A percentile compares a stretch with the other conserved stretches of the same genome.
phyloP scores from a whole-genome alignment of 306 rosid species.

The Purshia tridentata region DNA sequence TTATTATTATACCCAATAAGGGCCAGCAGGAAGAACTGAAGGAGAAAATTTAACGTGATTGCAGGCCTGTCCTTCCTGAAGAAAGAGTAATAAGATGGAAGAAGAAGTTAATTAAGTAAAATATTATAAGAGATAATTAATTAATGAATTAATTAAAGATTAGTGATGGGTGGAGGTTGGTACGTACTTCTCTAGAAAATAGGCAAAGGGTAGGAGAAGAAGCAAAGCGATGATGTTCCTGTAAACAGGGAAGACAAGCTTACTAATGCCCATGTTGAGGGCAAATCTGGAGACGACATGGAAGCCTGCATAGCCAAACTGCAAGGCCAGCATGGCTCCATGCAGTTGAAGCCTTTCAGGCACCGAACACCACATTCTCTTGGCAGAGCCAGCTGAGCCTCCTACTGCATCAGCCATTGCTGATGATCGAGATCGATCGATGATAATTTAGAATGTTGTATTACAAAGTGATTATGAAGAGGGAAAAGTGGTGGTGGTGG shows the following conservation, averaged over 20 bases:
- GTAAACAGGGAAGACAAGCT: slow-evolving; percentile 92
- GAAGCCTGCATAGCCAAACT: slow-evolving; percentile 95
- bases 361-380: slow-evolving; percentile 74
- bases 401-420: slow-evolving; percentile 63
- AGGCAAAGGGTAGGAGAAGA: slow-evolving; percentile 86
- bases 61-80: slow-evolving; percentile 94
- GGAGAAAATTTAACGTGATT: slow-evolving; percentile 56
- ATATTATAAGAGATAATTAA: too few species aligned
- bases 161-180: not conserved
- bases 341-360: slow-evolving; percentile 86
- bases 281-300: slow-evolving; percentile 96
- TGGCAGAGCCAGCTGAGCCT: slow-evolving; percentile 37
- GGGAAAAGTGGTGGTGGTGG: slow-evolving; percentile 35
- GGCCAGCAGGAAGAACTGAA: slow-evolving; percentile 86
- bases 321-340: slow-evolving; percentile 93
- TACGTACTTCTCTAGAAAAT: slow-evolving; percentile 76
- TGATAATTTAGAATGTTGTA: too few species aligned
- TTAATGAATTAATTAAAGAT: too few species aligned
- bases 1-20: slow-evolving; percentile 65
- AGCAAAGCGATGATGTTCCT: slow-evolving; percentile 84
- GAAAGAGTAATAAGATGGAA: not conserved
- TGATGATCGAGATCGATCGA: not conserved
- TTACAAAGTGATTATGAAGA: too few species aligned
- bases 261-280: slow-evolving; percentile 94
- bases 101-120: not conserved